phyloP scores from a whole-genome alignment of 2,329 filamentous ascomycete genomes.

The Rhinocladiella similis region DNA sequence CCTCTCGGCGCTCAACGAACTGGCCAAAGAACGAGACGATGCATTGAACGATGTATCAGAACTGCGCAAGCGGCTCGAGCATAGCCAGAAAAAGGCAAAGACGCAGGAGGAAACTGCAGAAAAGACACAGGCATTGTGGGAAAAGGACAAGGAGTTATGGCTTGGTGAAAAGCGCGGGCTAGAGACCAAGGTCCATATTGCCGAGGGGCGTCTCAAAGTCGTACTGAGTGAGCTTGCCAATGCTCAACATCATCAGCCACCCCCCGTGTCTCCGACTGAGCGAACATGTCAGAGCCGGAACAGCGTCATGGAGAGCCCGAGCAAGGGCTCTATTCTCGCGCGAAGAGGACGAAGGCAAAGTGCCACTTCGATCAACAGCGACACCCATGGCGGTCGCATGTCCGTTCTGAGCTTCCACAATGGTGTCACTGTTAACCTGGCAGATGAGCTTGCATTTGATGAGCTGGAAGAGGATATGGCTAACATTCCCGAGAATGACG shows the following conservation, averaged over 20 bases:
- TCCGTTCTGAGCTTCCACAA: slow-evolving; percentile 65
- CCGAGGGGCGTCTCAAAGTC: slow-evolving; percentile 79
- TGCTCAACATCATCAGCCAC: slow-evolving; percentile 36
- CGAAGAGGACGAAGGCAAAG: slow-evolving; percentile 59
- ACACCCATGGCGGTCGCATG: slow-evolving; percentile 64
- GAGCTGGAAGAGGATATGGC: slow-evolving; percentile 66
- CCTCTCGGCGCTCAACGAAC: slow-evolving; percentile 77
- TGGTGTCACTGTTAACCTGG: slow-evolving; percentile 67
- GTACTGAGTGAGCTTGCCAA: slow-evolving; percentile 79
- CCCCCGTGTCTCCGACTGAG: slow-evolving; percentile 21
- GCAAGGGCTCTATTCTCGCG: slow-evolving; percentile 24
- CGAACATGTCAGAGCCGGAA: slow-evolving; percentile 26
- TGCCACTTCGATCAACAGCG: slow-evolving; percentile 52
- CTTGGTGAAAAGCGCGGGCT: slow-evolving; percentile 77
- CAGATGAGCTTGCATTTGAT: slow-evolving; percentile 87
- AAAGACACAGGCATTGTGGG: slow-evolving; percentile 76
- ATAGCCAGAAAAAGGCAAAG: slow-evolving; percentile 72
- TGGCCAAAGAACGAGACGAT: slow-evolving; percentile 83
- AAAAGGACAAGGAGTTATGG: slow-evolving; percentile 81
- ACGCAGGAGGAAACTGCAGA: slow-evolving; percentile 80
- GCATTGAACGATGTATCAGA: slow-evolving; percentile 73
- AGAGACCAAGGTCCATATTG: slow-evolving; percentile 85
- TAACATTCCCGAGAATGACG: slow-evolving; percentile 64
- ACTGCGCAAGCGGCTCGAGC: slow-evolving; percentile 73
- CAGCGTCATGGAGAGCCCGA: slow-evolving; percentile 27